phyloP scores from a whole-genome alignment of 202 grass and related monocot species.

The Zizania palustris region DNA sequence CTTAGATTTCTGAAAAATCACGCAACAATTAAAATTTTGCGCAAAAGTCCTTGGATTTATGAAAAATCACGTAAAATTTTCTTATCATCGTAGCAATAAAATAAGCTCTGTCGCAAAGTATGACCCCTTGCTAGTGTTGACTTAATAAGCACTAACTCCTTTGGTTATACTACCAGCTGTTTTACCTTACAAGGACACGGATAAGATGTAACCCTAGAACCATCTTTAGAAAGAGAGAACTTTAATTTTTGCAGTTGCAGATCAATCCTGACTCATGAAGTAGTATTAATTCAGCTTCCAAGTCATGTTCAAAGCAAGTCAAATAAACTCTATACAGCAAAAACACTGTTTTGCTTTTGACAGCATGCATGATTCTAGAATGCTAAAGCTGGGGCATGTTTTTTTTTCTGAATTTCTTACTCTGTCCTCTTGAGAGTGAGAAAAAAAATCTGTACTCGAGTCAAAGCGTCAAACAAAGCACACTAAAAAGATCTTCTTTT shows the following conservation, averaged over 20 bases:
- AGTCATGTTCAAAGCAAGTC: conserved; percentile 19
- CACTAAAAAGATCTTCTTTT: not conserved
- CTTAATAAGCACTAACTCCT: not conserved
- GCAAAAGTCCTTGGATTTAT: no score
- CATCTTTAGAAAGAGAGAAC: not conserved
- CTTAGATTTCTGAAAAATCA: no score
- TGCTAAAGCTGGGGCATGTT: conserved; percentile 18
- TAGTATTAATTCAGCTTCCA: not conserved
- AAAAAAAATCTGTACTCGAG: not conserved
- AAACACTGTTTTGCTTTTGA: conserved; percentile 24
- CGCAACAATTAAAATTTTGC: no score
- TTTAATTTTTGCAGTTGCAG: not conserved
- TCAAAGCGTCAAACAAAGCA: conserved; percentile 14
- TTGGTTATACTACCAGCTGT: not conserved
- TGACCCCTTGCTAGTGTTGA: no score
- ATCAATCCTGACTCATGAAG: not conserved
- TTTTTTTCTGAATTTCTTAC: conserved; percentile 24
- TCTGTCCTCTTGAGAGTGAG: conserved; percentile 19
- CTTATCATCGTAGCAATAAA: no score
- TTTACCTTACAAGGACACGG: not conserved
- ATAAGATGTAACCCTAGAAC: not conserved
- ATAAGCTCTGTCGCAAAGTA: no score
- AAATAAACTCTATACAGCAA: conserved; percentile 17
- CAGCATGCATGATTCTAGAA: conserved; percentile 31
- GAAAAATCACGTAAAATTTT: no score